Evolutionary conservation across 345 rosid species (phyloP), one percentile per base, ranked within the genome.

Genomic region (Carallia pectinifolia): DNA sequence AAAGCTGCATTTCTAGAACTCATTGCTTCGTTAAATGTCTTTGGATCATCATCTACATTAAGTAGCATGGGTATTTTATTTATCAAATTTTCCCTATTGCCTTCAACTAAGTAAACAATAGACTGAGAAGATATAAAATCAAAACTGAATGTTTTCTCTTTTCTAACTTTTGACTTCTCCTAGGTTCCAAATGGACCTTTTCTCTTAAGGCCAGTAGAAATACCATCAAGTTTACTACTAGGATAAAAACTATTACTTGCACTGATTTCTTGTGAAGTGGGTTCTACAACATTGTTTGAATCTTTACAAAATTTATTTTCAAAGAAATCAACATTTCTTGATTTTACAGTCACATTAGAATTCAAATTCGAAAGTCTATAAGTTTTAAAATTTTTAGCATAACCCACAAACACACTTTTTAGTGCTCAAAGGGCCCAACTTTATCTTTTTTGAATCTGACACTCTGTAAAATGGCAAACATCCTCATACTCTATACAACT

Each of bases 371-470:
- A 30, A 0, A 55, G 27, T 6, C 40, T 15, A 33, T 71, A 56
- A 4, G 58, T 48, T 48, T 40, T 71, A 2, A 47, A 54, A 60
- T 66, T 33, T 65, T 56, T 1, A 17, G 60, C 60, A 72, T 65
- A 56, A 1, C 70, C 52, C 3, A 65, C 44, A 34, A 65, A 58
- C 2, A 48, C 38, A 33, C 61, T 23, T 33, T 59, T 65, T 6
- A 44, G 4, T 0, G 33, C 64, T 62, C 6, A n/a, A 53, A 1
- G 27, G 62, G 13, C 71, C 71, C 10, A 55, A 40, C 16, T 67
- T 67, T 0, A 34, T 38, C n/a, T n/a, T n/a, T n/a, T 56, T 7
- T 55, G n/a, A n/a, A n/a, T n/a, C n/a, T n/a, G n/a, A n/a, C n/a
- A n/a, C n/a, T n/a, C n/a, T n/a, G n/a, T n/a, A n/a, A n/a, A n/a